Base-by-base conservation (phyloP, 108 stramenopile genomes). In the Ochromonas danica region DNA sequence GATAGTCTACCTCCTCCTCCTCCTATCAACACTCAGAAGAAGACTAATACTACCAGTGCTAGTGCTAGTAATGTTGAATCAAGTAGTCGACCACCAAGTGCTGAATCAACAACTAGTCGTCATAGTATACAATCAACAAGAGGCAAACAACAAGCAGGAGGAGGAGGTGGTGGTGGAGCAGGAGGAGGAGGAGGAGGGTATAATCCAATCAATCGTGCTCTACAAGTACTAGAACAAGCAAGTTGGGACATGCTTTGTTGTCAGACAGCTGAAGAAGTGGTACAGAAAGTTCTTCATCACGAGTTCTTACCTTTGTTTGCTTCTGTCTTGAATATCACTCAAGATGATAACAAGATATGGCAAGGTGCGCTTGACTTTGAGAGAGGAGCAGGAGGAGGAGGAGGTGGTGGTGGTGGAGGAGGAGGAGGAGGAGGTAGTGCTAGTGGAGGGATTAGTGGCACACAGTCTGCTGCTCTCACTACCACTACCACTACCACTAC, bases 101-200 rank as follows among this genome's bases (percentile, higher is more conserved):
- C 83, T 92, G 0, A 86, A 92, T 85, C 91, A 95, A 87, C 91
- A 91, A 10, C 93, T 93, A 61, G 71, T 96, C 71, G 89, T 95
- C 57, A 86, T 87, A 43, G 91, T 92, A 62, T 77, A 94, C 39
- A 91, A 93, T 81, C 89, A 91, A 78, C 89, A 91, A 83, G 92
- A 91, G 80, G 83, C 85, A 0, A 28, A 87, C 40, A 81, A 94
- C n/a, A 90, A 93, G 61, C 71, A 89, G 61, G 88, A 90, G 79
- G 80, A 81, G n/a, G 85, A 71, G 3, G 92, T 93, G 74, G 84
- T 94, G 10, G 90, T 84, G 61, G 81, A 86, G 78, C 85, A 83
- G 77, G 87, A 92, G 74, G 60, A 80, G 71, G 93, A 94, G 85
- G 86, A 93, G 79, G 85, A 82, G 14, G 80, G 14, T 25, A 28